These are phyloP conservation scores for Pelargonium nanum DNA, from an alignment of 345 rosid species.

Conservation along the genomic window DNA sequence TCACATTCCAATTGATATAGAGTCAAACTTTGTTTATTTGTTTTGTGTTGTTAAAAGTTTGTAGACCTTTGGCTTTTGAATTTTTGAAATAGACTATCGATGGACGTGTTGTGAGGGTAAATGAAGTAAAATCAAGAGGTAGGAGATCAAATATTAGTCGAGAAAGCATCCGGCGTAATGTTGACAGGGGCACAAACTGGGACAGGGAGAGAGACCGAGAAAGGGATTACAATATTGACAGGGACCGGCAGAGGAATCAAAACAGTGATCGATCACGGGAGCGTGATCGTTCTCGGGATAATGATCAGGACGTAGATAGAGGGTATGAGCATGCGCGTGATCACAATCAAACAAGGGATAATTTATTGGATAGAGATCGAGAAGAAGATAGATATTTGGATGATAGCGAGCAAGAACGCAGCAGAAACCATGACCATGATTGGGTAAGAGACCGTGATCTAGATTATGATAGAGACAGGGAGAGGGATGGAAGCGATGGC, in stretches of 20 bases:
- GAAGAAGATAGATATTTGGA: conserved; percentile 27
- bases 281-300: conserved; percentile 41
- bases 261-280: conserved; percentile 49
- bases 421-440: conserved; percentile 12
- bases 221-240: conserved; percentile 39
- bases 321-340: conserved; percentile 28
- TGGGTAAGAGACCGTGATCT: conserved; percentile 18
- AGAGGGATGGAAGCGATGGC: conserved; percentile 23
- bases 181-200: conserved; percentile 22
- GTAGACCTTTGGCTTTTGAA: conserved; percentile 11
- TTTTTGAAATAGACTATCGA: conserved; percentile 46
- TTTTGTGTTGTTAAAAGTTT: neutral
- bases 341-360: conserved; percentile 37
- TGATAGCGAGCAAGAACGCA: conserved; percentile 28
- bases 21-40: neutral
- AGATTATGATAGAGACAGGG: conserved; percentile 29
- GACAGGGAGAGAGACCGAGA: conserved; percentile 37
- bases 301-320: conserved; percentile 32
- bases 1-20: no score
- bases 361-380: conserved; percentile 34
- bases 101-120: conserved; percentile 70
- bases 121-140: conserved; percentile 60
- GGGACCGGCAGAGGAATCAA: conserved; percentile 29
- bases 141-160: conserved; percentile 40
- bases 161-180: conserved; percentile 27